These are phyloP conservation scores for Syzygium jambos DNA, from an alignment of 345 rosid genomes.

Conservation along the genomic window DNA sequence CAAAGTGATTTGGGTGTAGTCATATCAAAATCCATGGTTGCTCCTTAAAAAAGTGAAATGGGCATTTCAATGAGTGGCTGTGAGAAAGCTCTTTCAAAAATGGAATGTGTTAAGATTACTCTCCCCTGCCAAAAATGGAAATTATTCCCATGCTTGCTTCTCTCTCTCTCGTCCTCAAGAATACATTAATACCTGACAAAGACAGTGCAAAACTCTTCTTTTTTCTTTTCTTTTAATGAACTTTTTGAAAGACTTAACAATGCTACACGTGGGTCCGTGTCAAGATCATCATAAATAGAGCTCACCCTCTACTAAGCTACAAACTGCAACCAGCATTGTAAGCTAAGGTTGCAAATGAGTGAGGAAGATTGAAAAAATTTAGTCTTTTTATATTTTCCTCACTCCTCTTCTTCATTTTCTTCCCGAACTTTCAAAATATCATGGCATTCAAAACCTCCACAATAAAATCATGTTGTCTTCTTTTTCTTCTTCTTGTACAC, in stretches of 20 bases:
- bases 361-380: neutral
- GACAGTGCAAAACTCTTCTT: neutral
- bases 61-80: neutral
- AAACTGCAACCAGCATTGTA: neutral
- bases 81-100: neutral
- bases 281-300: neutral
- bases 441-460: constrained; percentile 1
- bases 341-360: neutral
- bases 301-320: neutral
- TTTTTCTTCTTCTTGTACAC: neutral
- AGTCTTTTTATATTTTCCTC: neutral
- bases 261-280: neutral
- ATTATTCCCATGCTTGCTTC: neutral
- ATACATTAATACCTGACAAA: neutral
- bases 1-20: neutral
- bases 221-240: neutral
- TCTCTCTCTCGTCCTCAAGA: neutral
- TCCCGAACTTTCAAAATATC: neutral
- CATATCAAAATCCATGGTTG: neutral
- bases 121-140: neutral
- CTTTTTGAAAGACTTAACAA: neutral
- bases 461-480: neutral
- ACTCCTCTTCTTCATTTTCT: neutral
- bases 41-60: neutral
- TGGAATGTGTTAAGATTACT: neutral